These are phyloP conservation scores for Cyberlindnera maclurae DNA, from an alignment of 805 yeast genomes.

Conservation along the genomic window DNA sequence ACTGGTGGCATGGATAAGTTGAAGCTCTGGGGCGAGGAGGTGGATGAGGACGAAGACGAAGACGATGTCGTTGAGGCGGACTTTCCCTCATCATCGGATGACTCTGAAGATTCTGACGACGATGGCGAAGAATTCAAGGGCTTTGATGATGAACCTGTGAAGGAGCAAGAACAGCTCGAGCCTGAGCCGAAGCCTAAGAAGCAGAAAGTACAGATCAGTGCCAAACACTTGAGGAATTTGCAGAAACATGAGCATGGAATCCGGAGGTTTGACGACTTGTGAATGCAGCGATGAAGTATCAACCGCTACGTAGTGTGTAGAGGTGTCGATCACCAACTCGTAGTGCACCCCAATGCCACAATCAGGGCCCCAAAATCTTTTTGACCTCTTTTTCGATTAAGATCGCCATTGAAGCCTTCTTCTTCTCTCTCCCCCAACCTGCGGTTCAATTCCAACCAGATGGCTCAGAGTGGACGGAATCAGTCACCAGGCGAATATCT, in stretches of 20 bases:
- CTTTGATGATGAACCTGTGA: slow-evolving; percentile 7
- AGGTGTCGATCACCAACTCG: too few relatives aligned
- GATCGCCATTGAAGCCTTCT: too few relatives aligned
- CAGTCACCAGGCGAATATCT: too few relatives aligned
- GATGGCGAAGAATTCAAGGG: slow-evolving; percentile 10
- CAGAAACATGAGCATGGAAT: slow-evolving; percentile 60
- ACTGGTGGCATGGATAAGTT: slow-evolving; percentile 80
- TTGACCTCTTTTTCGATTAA: too few relatives aligned
- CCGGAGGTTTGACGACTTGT: slow-evolving; percentile 52
- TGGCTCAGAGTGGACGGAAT: too few relatives aligned
- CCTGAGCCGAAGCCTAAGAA: slow-evolving; percentile 14
- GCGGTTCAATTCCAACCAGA: too few relatives aligned
- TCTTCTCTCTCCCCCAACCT: too few relatives aligned
- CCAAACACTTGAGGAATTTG: slow-evolving; percentile 40
- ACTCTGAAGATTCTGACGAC: slow-evolving; percentile 25
- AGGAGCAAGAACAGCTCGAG: slow-evolving; percentile 8
- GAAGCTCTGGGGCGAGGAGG: slow-evolving; percentile 60
- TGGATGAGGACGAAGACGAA: slow-evolving; percentile 25
- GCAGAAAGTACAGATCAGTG: slow-evolving; percentile 25
- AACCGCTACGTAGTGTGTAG: too few relatives aligned
- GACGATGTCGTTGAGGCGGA: slow-evolving; percentile 16
- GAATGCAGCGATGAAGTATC: too few relatives aligned
- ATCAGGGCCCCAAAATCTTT: too few relatives aligned
- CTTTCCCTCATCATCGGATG: slow-evolving; percentile 48
- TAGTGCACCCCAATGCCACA: too few relatives aligned